These are phyloP conservation scores for Yarrowia yakushimensis DNA, from an alignment of 805 yeast genomes.

Conservation along the genomic window DNA sequence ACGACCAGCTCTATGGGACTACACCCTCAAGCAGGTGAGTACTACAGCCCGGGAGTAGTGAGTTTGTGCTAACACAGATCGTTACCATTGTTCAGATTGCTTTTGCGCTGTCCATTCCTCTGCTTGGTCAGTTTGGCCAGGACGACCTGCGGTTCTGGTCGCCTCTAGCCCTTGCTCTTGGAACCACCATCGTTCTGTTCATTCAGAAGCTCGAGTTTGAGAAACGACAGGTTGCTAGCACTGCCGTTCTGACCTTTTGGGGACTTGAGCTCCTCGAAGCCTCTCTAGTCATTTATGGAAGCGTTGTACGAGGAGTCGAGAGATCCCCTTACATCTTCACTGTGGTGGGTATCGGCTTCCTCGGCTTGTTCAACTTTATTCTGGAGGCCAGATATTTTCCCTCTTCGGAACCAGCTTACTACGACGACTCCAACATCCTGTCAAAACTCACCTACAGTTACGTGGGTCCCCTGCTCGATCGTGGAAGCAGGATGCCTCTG, in stretches of 20 bases:
- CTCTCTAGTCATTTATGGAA: slow-evolving; percentile 27
- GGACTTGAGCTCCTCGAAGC: slow-evolving; percentile 26
- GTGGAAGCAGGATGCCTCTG: background rate
- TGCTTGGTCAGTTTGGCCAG: background rate
- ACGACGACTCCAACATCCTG: background rate
- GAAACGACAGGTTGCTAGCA: slow-evolving; percentile 28
- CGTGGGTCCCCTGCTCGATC: background rate
- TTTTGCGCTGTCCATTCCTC: background rate
- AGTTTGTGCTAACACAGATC: background rate
- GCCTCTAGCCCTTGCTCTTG: slow-evolving; percentile 19
- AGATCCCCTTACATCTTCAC: background rate
- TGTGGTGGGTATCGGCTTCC: background rate
- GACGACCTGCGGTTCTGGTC: slow-evolving; percentile 18
- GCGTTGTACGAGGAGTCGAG: slow-evolving; percentile 8
- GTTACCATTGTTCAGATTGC: background rate
- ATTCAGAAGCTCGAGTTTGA: slow-evolving; percentile 18
- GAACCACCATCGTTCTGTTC: slow-evolving; percentile 1
- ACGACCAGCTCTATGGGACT: slow-evolving; percentile 15
- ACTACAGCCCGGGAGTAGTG: background rate
- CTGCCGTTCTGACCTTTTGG: slow-evolving; percentile 30
- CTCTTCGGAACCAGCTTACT: background rate
- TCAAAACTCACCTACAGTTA: background rate
- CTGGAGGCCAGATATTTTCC: slow-evolving; percentile 36
- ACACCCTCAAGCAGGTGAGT: slow-evolving; percentile 19
- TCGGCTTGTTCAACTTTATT: slow-evolving; percentile 8